Evolutionary conservation across 305 asterid genomes (phyloP).

Genomic region (Solanum aculeatissimum): DNA sequence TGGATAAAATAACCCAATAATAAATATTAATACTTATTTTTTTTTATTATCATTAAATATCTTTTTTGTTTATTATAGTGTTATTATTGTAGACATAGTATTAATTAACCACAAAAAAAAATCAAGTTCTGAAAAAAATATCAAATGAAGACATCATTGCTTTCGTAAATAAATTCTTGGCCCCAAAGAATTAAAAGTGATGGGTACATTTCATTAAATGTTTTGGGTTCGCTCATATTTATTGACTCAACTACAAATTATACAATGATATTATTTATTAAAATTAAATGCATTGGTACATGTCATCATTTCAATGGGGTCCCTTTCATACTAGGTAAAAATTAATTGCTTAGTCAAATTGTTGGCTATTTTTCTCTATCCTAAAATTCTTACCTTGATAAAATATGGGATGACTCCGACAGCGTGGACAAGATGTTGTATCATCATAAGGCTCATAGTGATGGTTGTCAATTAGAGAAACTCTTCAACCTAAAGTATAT

Average conservation of each 20-base stretch:
- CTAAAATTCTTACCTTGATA: too few species aligned
- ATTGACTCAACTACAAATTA: neutral
- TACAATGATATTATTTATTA: neutral
- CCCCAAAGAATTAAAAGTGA: neutral
- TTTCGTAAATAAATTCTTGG: neutral
- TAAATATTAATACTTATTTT: too few species aligned
- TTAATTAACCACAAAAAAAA: neutral
- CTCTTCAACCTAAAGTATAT: too few species aligned
- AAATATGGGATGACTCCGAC: too few species aligned
- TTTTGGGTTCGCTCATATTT: neutral
- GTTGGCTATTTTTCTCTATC: too few species aligned
- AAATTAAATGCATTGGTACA: neutral
- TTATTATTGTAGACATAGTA: neutral
- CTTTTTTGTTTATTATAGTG: too few species aligned
- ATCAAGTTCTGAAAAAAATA: neutral
- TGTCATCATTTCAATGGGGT: neutral
- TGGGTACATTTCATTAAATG: neutral
- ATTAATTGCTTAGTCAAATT: neutral
- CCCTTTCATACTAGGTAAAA: neutral
- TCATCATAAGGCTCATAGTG: too few species aligned
- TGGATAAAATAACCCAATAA: too few species aligned
- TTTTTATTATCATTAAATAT: too few species aligned
- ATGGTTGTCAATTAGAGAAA: too few species aligned
- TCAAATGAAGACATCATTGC: neutral
- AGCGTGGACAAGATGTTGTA: too few species aligned